These are phyloP conservation scores for Podaxis sp. DNA, from an alignment of 768 basidiomycete species.

Conservation along the genomic window DNA sequence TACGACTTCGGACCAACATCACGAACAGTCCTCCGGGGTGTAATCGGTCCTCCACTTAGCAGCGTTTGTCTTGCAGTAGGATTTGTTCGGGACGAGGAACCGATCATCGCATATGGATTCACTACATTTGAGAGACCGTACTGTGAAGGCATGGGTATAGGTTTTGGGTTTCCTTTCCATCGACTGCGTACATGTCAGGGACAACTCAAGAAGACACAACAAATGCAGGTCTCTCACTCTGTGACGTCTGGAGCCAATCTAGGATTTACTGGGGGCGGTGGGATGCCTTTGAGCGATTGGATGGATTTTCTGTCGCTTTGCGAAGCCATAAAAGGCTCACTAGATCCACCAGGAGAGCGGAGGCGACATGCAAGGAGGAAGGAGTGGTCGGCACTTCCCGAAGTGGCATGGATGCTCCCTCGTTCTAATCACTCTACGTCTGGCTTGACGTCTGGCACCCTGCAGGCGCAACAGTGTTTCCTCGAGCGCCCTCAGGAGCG, in stretches of 20 bases:
- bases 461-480: background rate
- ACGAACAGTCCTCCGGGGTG: background rate
- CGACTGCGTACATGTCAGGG: background rate
- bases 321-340: conserved; percentile 13
- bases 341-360: conserved; percentile 1
- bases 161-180: background rate
- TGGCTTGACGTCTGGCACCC: background rate
- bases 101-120: conserved; percentile 4
- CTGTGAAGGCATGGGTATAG: background rate
- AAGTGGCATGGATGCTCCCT: conserved; percentile 8
- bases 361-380: conserved; percentile 19
- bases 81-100: background rate
- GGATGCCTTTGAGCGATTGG: background rate
- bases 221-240: background rate
- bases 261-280: background rate
- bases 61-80: conserved; percentile 4
- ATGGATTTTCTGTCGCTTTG: conserved; percentile 9
- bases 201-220: background rate
- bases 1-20: background rate
- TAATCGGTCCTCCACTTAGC: background rate
- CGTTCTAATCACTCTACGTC: background rate
- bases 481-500: background rate
- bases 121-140: background rate
- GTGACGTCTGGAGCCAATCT: background rate
- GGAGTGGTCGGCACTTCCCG: conserved; percentile 16